Percentiles rank a stretch among this genome's conserved stretches.
These are phyloP conservation scores for Xylaria sp. DNA, from an alignment of 2,329 filamentous ascomycete genomes.

Conservation along the genomic window DNA sequence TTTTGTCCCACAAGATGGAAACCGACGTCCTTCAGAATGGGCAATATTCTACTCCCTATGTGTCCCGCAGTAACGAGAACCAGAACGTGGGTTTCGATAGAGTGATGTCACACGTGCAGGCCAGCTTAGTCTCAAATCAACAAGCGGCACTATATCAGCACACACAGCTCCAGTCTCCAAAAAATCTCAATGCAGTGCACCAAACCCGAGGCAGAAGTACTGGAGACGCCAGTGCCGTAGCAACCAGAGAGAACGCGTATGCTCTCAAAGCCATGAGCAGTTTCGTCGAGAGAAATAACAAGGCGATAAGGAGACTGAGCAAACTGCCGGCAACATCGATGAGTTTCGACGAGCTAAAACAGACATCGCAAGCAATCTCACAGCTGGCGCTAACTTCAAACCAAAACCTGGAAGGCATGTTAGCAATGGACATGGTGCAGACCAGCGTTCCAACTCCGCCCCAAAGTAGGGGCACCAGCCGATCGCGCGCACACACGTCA, in stretches of 20 bases:
- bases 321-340: constrained; percentile 45
- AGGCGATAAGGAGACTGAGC: constrained; percentile 50
- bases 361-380: constrained; percentile 31
- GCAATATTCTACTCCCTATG: constrained; percentile 33
- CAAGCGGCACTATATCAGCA: constrained; percentile 27
- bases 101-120: constrained; percentile 50
- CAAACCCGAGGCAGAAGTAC: constrained; percentile 44
- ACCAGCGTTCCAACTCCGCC: constrained; percentile 41
- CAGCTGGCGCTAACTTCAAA: constrained; percentile 18
- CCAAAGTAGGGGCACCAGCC: constrained; percentile 42
- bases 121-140: constrained; percentile 38
- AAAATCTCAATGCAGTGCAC: constrained; percentile 50
- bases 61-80: constrained; percentile 37
- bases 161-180: constrained; percentile 32
- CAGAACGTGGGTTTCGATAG: constrained; percentile 52
- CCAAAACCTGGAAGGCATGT: constrained; percentile 1
- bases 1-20: constrained; percentile 48
- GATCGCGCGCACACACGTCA: constrained; percentile 31
- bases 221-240: constrained; percentile 47
- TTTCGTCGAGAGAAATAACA: constrained; percentile 51
- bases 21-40: constrained; percentile 35
- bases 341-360: constrained; percentile 43
- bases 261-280: constrained; percentile 52
- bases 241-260: constrained; percentile 48
- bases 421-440: neutral